Percentiles rank a stretch among this genome's conserved stretches.
Evolutionary conservation across 495 filamentous ascomycete genomes (phyloP).

Genomic region (Cudoniella acicularis): DNA sequence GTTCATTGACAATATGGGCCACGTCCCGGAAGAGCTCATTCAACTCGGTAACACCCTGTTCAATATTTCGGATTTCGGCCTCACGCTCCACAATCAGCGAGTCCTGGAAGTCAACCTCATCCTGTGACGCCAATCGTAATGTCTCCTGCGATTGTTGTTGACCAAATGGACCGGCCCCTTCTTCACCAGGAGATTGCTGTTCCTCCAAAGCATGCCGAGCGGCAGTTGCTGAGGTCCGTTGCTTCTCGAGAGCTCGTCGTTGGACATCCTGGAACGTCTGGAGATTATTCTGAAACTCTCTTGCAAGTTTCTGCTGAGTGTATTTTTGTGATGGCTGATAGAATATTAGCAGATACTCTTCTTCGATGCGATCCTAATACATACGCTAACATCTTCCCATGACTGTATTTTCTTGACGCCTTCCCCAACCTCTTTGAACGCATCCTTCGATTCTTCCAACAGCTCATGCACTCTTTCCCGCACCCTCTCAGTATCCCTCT

Average conservation of each 20-base stretch:
- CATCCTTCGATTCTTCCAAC: conserved; percentile 74
- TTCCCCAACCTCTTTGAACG: conserved; percentile 93
- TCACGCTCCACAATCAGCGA: conserved; percentile 92
- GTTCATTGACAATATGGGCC: conserved; percentile 90
- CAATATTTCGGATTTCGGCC: conserved; percentile 92
- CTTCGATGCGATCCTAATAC: conserved; percentile 26
- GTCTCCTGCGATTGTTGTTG: conserved; percentile 70
- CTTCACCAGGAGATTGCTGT: conserved; percentile 29
- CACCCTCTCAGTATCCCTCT: conserved; percentile 84
- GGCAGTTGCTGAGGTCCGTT: conserved; percentile 78
- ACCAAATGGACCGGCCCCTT: conserved; percentile 31
- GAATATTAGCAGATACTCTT: conserved; percentile 19
- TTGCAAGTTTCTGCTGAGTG: conserved; percentile 89
- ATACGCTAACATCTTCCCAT: conserved; percentile 90
- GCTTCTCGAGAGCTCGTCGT: conserved; percentile 83
- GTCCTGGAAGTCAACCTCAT: conserved; percentile 98
- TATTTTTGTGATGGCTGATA: conserved; percentile 82
- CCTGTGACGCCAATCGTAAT: conserved; percentile 79
- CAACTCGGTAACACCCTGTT: conserved; percentile 89
- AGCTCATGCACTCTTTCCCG: conserved; percentile 84
- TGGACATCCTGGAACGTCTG: conserved; percentile 89
- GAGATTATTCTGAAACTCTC: conserved; percentile 83
- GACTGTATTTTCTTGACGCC: conserved; percentile 85
- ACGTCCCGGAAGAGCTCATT: conserved; percentile 97
- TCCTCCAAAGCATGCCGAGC: conserved; percentile 70